phyloP scores from a whole-genome alignment of 2,329 filamentous ascomycete species.

The Penicillium sp. region DNA sequence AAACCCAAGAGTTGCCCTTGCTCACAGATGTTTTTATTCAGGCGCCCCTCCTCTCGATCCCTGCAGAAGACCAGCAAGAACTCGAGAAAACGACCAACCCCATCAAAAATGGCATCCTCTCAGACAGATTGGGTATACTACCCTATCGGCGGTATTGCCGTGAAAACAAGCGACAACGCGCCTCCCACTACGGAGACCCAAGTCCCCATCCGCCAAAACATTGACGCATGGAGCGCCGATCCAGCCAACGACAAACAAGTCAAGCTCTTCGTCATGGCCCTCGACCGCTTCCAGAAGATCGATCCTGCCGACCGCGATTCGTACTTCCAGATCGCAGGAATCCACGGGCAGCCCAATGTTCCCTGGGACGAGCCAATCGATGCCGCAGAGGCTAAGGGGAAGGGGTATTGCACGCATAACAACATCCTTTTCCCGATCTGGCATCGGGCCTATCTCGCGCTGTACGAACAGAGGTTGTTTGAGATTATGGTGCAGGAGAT shows the following conservation, averaged over 20 bases:
- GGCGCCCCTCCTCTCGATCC: background rate
- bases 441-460: conserved; percentile 1
- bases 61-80: background rate
- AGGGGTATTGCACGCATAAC: conserved; percentile 1
- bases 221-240: background rate
- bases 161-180: background rate
- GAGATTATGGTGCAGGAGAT: conserved; percentile 1
- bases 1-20: background rate
- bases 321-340: background rate
- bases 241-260: conserved; percentile 1
- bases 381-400: background rate
- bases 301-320: background rate
- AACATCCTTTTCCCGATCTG: conserved; percentile 1
- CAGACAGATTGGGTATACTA: background rate
- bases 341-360: conserved; percentile 3
- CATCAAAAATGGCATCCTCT: background rate
- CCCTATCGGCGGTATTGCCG: background rate
- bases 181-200: background rate
- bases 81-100: background rate
- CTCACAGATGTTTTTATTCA: background rate
- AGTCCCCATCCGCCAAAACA: background rate
- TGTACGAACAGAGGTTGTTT: background rate
- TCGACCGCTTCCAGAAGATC: background rate
- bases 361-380: conserved; percentile 1
- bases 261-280: conserved; percentile 1